These are phyloP conservation scores for Ganoderma resinaceum DNA, from an alignment of 1,284 basidiomycete species.

Conservation along the genomic window DNA sequence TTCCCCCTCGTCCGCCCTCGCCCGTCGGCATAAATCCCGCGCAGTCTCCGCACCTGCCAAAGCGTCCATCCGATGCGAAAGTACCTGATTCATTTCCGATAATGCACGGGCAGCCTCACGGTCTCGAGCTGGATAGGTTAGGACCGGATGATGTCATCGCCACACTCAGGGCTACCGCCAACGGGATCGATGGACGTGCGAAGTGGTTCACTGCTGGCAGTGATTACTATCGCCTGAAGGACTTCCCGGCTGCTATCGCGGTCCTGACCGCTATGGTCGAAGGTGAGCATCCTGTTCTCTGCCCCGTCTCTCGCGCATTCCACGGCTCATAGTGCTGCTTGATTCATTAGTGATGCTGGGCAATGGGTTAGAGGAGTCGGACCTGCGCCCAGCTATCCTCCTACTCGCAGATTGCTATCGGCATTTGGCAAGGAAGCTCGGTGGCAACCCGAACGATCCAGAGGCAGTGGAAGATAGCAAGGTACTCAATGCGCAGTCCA, in stretches of 20 bases:
- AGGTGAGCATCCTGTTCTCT: constrained; percentile 41
- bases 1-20: not conserved
- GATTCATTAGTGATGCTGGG: constrained; percentile 44
- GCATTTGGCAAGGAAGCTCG: constrained; percentile 46
- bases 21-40: not conserved
- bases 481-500: constrained; percentile 48
- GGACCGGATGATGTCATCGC: constrained; percentile 52
- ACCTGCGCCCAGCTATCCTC: constrained; percentile 57
- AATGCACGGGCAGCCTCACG: constrained; percentile 27
- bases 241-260: constrained; percentile 49
- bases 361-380: constrained; percentile 44
- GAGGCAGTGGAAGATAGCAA: constrained; percentile 34
- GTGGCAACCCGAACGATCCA: constrained; percentile 12
- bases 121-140: constrained; percentile 48
- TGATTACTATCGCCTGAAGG: constrained; percentile 57
- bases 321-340: not conserved
- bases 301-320: no score
- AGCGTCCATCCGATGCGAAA: not conserved
- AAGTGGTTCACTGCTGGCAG: constrained; percentile 63
- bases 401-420: constrained; percentile 61
- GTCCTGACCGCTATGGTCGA: constrained; percentile 56
- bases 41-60: not conserved
- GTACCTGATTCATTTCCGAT: not conserved
- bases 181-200: constrained; percentile 48
- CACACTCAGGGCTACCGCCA: constrained; percentile 47